Conservation (phyloP, 331 rosid genomes). For the Rosa hybrid region DNA sequence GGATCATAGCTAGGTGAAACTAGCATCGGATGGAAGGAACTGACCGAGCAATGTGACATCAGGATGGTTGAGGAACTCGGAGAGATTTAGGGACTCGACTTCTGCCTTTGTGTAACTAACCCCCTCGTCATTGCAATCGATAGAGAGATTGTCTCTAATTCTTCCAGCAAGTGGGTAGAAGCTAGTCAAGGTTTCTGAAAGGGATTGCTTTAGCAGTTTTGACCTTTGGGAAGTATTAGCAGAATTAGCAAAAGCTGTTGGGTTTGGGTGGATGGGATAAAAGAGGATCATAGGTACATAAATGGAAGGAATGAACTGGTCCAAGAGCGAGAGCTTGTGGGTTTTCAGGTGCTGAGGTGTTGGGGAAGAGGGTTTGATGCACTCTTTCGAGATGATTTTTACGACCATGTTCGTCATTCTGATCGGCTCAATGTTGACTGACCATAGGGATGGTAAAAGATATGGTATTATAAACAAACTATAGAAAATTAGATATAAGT, state of each 20-base stretch:
- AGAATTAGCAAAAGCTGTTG: not conserved
- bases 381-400: not conserved
- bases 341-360: conserved; percentile 5
- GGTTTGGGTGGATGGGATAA: conserved; percentile 13
- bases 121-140: conserved; percentile 36
- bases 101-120: conserved; percentile 20
- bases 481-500: no score
- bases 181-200: conserved; percentile 10
- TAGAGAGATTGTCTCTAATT: conserved; percentile 5
- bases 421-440: not conserved
- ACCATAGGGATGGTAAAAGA: no score
- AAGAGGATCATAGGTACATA: not conserved
- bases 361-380: conserved; percentile 19
- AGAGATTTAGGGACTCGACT: not conserved
- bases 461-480: no score
- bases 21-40: conserved; percentile 19
- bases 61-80: conserved; percentile 19
- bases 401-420: not conserved
- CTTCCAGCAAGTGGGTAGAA: conserved; percentile 32
- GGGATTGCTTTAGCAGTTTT: conserved; percentile 15
- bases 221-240: not conserved
- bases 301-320: not conserved
- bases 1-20: conserved; percentile 11
- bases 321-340: conserved; percentile 13
- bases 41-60: not conserved